A percentile compares a stretch with the other conserved stretches of the same genome.
Conservation (phyloP, 345 rosid genomes). For the Gossypium sturtianum region DNA sequence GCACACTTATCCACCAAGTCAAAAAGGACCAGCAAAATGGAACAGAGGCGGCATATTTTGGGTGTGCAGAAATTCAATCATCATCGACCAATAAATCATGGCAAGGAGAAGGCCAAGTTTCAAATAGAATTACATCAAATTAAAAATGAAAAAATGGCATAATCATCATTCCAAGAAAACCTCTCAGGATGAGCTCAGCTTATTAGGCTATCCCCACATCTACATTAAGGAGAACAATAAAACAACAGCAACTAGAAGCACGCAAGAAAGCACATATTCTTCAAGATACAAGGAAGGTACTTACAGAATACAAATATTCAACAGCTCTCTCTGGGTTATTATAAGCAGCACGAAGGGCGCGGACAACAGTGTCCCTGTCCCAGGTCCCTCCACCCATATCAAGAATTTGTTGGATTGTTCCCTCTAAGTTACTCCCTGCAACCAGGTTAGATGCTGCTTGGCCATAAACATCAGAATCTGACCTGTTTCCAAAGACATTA, state of each 20-base stretch:
- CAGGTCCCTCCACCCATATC: slow-evolving; percentile 96
- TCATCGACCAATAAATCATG: neutral
- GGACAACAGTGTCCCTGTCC: slow-evolving; percentile 82
- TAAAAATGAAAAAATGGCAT: neutral
- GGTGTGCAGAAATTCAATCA: neutral
- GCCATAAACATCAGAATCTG: slow-evolving; percentile 24
- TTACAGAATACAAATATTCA: slow-evolving; percentile 84
- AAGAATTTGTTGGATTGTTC: slow-evolving; percentile 77
- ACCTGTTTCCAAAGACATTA: neutral
- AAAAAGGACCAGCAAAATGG: neutral
- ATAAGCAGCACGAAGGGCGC: slow-evolving; percentile 94
- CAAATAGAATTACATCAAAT: neutral
- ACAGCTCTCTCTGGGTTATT: slow-evolving; percentile 98
- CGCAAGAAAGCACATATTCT: no score
- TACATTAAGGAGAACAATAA: neutral
- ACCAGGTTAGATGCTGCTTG: slow-evolving; percentile 89
- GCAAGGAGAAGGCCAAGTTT: neutral
- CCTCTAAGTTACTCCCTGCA: slow-evolving; percentile 82
- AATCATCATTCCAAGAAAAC: neutral
- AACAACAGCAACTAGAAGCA: no score
- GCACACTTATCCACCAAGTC: neutral
- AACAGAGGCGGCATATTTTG: neutral
- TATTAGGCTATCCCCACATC: neutral
- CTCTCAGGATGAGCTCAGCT: neutral
- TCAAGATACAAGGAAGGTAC: slow-evolving; percentile 30